Conservation (phyloP, 208 protist genomes). For the Porcisia hertigi region DNA sequence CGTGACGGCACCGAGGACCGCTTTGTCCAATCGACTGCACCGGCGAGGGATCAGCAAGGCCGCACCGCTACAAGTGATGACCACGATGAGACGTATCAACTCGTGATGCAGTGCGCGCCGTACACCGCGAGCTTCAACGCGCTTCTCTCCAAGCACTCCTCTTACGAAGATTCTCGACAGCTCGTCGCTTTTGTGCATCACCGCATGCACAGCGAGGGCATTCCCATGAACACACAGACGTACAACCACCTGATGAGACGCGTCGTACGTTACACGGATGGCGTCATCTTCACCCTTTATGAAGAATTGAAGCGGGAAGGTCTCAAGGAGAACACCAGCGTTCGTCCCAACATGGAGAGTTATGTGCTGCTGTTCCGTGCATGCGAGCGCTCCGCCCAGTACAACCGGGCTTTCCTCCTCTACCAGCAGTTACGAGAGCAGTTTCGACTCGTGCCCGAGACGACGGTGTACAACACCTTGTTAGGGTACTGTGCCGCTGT, state of each 20-base stretch:
- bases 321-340: conserved; percentile 54
- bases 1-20: conserved; percentile 65
- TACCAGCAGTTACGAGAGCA: conserved; percentile 85
- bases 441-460: conserved; percentile 78
- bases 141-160: conserved; percentile 49
- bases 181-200: conserved; percentile 73
- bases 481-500: conserved; percentile 89
- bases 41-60: background rate
- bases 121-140: conserved; percentile 91
- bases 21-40: conserved; percentile 49
- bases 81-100: conserved; percentile 70
- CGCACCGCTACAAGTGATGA: conserved; percentile 17
- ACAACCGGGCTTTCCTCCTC: conserved; percentile 80
- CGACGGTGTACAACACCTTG: conserved; percentile 85
- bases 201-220: conserved; percentile 82
- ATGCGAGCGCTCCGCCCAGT: conserved; percentile 84
- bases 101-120: conserved; percentile 72
- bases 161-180: conserved; percentile 60
- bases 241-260: conserved; percentile 91
- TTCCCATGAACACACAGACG: conserved; percentile 87
- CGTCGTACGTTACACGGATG: conserved; percentile 77
- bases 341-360: conserved; percentile 77
- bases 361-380: conserved; percentile 86
- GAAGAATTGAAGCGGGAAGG: conserved; percentile 84
- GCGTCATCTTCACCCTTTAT: conserved; percentile 81